Evolutionary conservation across 1,284 basidiomycete genomes (phyloP).

Genomic region (Phellinidium pouzarii): DNA sequence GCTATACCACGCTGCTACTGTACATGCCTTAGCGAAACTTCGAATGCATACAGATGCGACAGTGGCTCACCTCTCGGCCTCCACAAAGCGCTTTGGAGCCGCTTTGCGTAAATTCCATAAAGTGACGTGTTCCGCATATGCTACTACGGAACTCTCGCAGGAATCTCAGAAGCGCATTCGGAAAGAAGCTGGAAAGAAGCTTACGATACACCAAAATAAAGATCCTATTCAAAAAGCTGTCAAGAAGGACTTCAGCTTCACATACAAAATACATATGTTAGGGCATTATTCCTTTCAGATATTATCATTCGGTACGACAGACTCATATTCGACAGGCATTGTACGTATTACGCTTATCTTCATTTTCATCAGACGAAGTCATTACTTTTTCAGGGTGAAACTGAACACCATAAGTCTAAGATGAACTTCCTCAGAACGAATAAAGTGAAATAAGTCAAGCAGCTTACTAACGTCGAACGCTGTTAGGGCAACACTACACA

Average conservation of each 20-base stretch:
- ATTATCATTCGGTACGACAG: conserved; percentile 21
- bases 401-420: conserved; percentile 21
- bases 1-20: conserved; percentile 23
- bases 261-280: conserved; percentile 23
- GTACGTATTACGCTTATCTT: conserved; percentile 21
- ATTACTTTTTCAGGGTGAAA: conserved; percentile 17
- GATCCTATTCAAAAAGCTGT: not conserved
- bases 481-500: not conserved
- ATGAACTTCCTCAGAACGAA: conserved; percentile 20
- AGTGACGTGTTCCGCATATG: conserved; percentile 18
- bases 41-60: conserved; percentile 27
- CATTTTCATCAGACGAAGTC: no score
- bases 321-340: conserved; percentile 25
- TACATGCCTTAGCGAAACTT: conserved; percentile 29
- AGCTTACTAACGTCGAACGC: conserved; percentile 21
- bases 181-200: not conserved
- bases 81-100: conserved; percentile 21
- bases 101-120: conserved; percentile 20
- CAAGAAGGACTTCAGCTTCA: conserved; percentile 21
- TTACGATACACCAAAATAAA: not conserved
- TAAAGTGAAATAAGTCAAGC: conserved; percentile 10
- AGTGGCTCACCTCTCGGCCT: conserved; percentile 17
- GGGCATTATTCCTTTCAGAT: conserved; percentile 21
- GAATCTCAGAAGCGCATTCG: conserved; percentile 18
- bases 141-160: conserved; percentile 20